A percentile compares a stretch with the other conserved stretches of the same genome.
Evolutionary conservation across 306 rosid species (phyloP).

Genomic region (Sophora flavescens): DNA sequence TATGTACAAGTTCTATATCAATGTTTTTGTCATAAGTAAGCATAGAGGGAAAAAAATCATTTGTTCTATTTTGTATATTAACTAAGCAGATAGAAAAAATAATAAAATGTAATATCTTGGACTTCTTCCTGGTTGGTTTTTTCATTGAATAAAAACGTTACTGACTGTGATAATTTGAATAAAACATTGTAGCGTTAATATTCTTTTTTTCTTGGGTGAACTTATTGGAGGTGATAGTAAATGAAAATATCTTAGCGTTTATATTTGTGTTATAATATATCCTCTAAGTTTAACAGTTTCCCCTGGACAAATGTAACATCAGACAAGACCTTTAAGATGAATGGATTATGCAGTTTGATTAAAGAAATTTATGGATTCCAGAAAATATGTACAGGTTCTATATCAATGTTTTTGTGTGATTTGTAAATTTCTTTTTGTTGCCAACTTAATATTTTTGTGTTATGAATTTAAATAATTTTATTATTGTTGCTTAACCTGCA

Average conservation of each 20-base stretch:
- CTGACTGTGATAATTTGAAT: background rate
- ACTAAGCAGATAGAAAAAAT: background rate
- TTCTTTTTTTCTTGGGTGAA: background rate
- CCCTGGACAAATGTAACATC: background rate
- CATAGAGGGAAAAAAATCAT: background rate
- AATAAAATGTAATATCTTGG: too few relatives aligned
- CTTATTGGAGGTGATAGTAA: background rate
- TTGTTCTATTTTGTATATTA: too few relatives aligned
- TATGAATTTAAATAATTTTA: background rate
- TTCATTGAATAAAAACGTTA: background rate
- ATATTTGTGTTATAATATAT: background rate
- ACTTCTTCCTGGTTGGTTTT: background rate
- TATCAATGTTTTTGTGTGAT: background rate
- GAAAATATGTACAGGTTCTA: background rate
- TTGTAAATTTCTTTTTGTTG: background rate
- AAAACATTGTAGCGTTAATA: background rate
- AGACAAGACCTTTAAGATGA: background rate
- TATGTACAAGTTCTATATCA: background rate
- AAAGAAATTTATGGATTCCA: conserved; percentile 4
- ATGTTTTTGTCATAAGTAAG: background rate
- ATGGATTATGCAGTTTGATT: conserved; percentile 22
- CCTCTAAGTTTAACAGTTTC: background rate
- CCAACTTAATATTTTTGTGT: background rate
- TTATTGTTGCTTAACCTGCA: background rate
- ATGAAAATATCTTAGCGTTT: background rate